Base-by-base conservation (phyloP, 2,329 filamentous ascomycete genomes). In the Aspergillus fischeri region DNA sequence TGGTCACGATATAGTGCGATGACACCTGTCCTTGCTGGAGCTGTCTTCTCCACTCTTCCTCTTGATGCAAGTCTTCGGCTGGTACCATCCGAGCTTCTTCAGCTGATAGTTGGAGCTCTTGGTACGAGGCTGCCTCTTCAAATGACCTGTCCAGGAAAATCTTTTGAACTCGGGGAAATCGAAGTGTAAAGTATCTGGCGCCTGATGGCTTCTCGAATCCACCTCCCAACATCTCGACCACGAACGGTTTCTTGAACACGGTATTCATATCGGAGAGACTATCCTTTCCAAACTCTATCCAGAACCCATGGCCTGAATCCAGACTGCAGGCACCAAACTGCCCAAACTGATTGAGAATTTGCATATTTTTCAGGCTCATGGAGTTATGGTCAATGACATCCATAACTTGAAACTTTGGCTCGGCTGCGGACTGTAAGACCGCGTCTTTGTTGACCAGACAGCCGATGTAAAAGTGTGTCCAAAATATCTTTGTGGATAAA, bases 381-480 rank as follows among this genome's bases (percentile, higher is more conserved):
- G 67, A 70, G 47, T 76, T 75, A 7, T 56, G 65, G 55, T 83
- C 79, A 2, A 90, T 80, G 1, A 83, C 77, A 55, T 87, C 88
- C 32, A 92, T 81, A 2, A 94, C 75, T 24, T 82, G 83, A 69
- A 90, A 93, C 1, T 71, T 74, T 0, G 89, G 88, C 52, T 72
- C 81, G 3, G 60, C 62, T 2, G 75, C 71, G 62, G 76, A 81
- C 6, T 81, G 77, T 28, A 77, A 68, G 0, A 87, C 82, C 14
- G 82, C 80, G 5, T 83, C 78, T 63, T 84, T 86, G 65, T 94
- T 94, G 24, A 82, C 77, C 8, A 92, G 77, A 70, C 91, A 96
- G 1, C 86, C 92, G 17, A 96, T 74, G 66, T 89, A 87, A 67
- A 95, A 96, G 52, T 90, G 85, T 3, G 90, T 96, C 87, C 88